These are phyloP conservation scores for Gliomastix tumulicola DNA, from an alignment of 2,329 filamentous ascomycete genomes.

Conservation along the genomic window DNA sequence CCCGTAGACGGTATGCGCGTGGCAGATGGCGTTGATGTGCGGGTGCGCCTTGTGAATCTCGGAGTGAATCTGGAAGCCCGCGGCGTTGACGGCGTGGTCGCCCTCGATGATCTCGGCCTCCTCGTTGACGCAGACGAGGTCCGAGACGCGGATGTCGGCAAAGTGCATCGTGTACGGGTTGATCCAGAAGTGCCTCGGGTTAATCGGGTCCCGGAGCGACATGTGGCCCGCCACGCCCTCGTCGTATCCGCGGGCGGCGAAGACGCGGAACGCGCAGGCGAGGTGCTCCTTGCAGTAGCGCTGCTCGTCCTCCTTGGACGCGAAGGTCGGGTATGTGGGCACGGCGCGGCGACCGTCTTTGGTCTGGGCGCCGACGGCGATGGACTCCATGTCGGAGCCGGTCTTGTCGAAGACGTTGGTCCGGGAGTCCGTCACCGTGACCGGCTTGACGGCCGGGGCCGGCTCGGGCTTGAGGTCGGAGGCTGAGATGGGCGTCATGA, in stretches of 20 bases:
- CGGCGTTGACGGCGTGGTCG: constrained; percentile 54
- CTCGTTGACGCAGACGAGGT: constrained; percentile 56
- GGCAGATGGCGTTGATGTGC: constrained; percentile 60
- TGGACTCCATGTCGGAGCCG: not conserved
- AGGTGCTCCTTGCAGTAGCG: constrained; percentile 31
- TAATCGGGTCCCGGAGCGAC: constrained; percentile 53
- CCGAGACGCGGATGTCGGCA: constrained; percentile 49
- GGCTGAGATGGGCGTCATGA: too few species aligned
- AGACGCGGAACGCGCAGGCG: constrained; percentile 38
- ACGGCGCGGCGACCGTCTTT: constrained; percentile 20
- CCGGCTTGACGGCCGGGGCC: too few species aligned
- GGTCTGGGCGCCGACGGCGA: not conserved
- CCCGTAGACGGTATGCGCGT: constrained; percentile 57
- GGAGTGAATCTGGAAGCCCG: constrained; percentile 61
- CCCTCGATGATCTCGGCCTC: constrained; percentile 49
- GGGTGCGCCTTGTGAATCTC: constrained; percentile 56
- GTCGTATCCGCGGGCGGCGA: constrained; percentile 38
- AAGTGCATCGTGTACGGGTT: constrained; percentile 56
- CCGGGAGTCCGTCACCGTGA: too few species aligned
- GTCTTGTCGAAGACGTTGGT: not conserved
- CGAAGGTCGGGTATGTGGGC: constrained; percentile 48
- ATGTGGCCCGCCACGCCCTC: constrained; percentile 63
- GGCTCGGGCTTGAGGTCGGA: too few species aligned
- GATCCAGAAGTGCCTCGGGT: constrained; percentile 55
- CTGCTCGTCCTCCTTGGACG: constrained; percentile 31